Base-by-base conservation (phyloP, 148 eudicot species). In the Oxyria digyna region DNA sequence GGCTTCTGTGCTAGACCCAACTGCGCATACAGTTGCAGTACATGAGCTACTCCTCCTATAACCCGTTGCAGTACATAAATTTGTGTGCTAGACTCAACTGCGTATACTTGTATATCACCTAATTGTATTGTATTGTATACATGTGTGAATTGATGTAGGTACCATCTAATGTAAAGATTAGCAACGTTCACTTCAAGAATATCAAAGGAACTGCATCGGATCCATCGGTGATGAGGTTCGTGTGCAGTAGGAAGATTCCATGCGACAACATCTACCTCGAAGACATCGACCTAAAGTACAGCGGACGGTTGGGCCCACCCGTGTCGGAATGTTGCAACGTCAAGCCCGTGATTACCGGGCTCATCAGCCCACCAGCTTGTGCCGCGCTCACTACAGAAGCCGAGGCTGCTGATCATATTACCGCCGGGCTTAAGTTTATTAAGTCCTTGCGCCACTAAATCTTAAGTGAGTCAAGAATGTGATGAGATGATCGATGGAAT, bases 211-310 rank as follows among this genome's bases (percentile, higher is more conserved):
- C 85, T 1, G 29, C 88, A 3, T 35, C 45, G 3, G 62, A 83
- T n/a, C 69, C 48, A 4, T 35, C 59, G 2, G 72, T 73, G 4
- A 74, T 88, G 0, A 20, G 78, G 4, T 55, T 91, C 2, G 24
- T 50, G 7, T 91, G 97, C 77, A 86, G 86, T 59, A 4, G 21
- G 1, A 11, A 42, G 1, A 17, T 3, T 4, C 97, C 97, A 4
- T 91, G 97, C 15, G 81, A 86, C 27, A 82, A 78, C 26, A 64
- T 91, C 8, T 74, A 83, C 48, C 71, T 91, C 72, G 78, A 41
- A 4, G 73, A 86, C 42, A 70, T 91, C 21, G 72, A 84, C 63
- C 67, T 91, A 11, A 18, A 33, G 79, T 41, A 66, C 46, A 0
- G 42, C 71, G 84, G 18, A 8, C 11, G 48, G 2, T 71, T 64